Evolutionary conservation across 2,329 filamentous ascomycete genomes (phyloP).

Genomic region (Apiospora rasikravindrae): DNA sequence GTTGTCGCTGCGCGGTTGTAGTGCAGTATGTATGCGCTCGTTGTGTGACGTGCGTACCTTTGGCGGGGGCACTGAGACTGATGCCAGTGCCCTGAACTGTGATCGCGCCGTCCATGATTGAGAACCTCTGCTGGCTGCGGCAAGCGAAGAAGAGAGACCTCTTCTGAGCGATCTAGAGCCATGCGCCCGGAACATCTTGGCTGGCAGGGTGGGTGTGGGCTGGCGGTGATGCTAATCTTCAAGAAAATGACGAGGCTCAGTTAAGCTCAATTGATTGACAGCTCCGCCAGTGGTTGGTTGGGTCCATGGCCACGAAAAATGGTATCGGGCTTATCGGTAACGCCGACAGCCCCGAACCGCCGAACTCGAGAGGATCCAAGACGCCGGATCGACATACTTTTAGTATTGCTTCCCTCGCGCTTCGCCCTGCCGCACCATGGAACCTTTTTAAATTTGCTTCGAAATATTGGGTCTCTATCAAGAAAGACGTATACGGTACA

Average conservation of each 20-base stretch:
- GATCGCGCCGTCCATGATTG: slow-evolving; percentile 8
- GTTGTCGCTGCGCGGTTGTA: neutral
- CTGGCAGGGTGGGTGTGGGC: neutral
- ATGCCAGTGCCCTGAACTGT: slow-evolving; percentile 21
- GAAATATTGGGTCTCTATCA: neutral
- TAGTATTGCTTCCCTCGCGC: neutral
- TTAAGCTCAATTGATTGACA: slow-evolving; percentile 16
- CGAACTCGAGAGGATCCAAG: neutral
- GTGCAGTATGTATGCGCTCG: neutral
- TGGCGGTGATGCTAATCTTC: slow-evolving; percentile 4
- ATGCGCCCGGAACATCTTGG: slow-evolving; percentile 25
- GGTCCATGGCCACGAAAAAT: neutral
- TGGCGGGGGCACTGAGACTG: slow-evolving; percentile 21
- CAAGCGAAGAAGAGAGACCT: slow-evolving; percentile 21
- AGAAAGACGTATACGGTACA: neutral
- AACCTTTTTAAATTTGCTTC: neutral
- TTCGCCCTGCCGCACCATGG: neutral
- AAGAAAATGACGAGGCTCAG: slow-evolving; percentile 17
- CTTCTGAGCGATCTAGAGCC: slow-evolving; percentile 22
- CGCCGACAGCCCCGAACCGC: neutral
- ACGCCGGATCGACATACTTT: neutral
- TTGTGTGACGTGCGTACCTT: slow-evolving; percentile 19
- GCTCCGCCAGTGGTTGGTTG: neutral
- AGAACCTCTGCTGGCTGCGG: neutral
- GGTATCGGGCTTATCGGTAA: slow-evolving; percentile 16